phyloP scores from a whole-genome alignment of 805 yeast genomes.

The Debaryomyces prosopidis region DNA sequence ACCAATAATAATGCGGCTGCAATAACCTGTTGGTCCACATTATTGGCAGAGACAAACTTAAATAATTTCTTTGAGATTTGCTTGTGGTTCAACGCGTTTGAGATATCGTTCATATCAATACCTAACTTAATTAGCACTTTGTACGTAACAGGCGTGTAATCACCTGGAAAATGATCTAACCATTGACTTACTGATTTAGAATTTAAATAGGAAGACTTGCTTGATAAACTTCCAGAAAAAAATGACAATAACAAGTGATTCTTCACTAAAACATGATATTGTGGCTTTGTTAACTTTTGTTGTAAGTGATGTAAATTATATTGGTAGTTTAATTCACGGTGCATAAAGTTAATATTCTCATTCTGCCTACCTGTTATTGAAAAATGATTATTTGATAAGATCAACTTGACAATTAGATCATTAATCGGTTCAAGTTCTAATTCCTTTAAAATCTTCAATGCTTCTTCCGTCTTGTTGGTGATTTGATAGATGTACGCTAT shows the following conservation, averaged over 20 bases:
- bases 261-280: constrained; percentile 39
- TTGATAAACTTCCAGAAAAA: constrained; percentile 37
- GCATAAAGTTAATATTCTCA: constrained; percentile 28
- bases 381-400: constrained; percentile 46
- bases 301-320: constrained; percentile 34
- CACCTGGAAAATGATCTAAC: constrained; percentile 26
- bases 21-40: constrained; percentile 10
- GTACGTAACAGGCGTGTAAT: constrained; percentile 29
- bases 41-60: constrained; percentile 15
- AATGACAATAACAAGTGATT: constrained; percentile 47
- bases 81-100: constrained; percentile 11
- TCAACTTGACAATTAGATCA: constrained; percentile 41
- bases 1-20: constrained; percentile 31
- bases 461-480: constrained; percentile 31
- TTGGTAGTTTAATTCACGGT: constrained; percentile 37
- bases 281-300: constrained; percentile 32
- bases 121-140: constrained; percentile 28
- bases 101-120: constrained; percentile 27
- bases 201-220: constrained; percentile 22
- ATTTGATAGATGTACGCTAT: constrained; percentile 53
- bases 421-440: constrained; percentile 28
- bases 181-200: constrained; percentile 18
- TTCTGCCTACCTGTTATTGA: constrained; percentile 22
- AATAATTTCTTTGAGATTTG: constrained; percentile 20
- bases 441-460: constrained; percentile 36